Base-by-base conservation (phyloP, 2,329 filamentous ascomycete genomes). In the Biscogniauxia sp. region DNA sequence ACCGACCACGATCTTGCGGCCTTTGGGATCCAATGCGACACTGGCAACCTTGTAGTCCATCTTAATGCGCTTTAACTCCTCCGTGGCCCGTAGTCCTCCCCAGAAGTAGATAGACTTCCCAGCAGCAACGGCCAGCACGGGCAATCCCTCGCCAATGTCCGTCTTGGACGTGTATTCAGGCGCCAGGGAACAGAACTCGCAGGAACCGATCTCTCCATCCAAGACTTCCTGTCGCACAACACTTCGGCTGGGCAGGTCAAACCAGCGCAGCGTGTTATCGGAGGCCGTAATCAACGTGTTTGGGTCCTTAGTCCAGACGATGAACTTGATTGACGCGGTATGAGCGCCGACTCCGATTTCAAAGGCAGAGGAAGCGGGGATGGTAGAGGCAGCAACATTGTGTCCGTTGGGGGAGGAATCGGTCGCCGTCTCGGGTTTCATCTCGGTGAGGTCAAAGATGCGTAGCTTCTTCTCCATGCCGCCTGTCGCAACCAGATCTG, bases 401-500 rank as follows among this genome's bases (percentile, higher is more conserved):
- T 70, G 69, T 11, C 70, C 65, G 32, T 69, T 69, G 19, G 71
- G 61, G 54, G 73, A 57, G 63, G 75, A 51, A 68, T 76, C 59
- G 69, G 73, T 23, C 64, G 70, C 41, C 63, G 68, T 75, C 67
- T 49, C 78, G 69, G 61, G 79, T 74, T 78, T 77, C 50, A 84
- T 80, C 62, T 88, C 86, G 17, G 86, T 86, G 17, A 99, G 81
- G 70, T 98, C 94, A 72, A 95, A 99, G 64, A 99, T 89, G 57
- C 94, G 91, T 56, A 99, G 84, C 77, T 95, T 97, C 83, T 97
- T 98, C 79, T 99, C 95, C 80, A 91, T 91, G 25, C 95, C 95
- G 37, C 94, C 95, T 0, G 95, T 98, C 5, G 94, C 95, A 26
- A 99, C 82, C 59, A 96, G 88, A n/a, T 91, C 90, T 20, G 88